These are phyloP conservation scores for Puya raimondii DNA, from an alignment of 176 grass and related monocot genomes.

Conservation along the genomic window DNA sequence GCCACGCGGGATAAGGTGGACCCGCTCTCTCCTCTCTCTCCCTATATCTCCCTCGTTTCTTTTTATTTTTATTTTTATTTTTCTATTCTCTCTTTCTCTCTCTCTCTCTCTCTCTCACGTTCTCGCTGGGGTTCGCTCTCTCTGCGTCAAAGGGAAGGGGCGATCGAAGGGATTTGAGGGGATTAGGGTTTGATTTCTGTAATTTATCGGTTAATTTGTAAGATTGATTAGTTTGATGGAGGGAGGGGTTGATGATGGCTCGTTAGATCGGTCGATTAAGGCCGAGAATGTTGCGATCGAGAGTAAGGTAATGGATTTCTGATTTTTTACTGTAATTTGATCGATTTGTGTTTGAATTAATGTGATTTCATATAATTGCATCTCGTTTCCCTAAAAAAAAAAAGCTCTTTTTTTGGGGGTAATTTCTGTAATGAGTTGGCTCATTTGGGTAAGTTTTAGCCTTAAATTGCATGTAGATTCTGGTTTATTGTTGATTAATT, in stretches of 20 bases:
- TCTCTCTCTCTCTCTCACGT: not conserved
- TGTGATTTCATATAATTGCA: too few relatives aligned
- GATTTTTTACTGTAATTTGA: not conserved
- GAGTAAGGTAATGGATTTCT: not conserved
- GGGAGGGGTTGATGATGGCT: not conserved
- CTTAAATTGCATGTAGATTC: too few relatives aligned
- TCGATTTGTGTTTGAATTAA: not conserved
- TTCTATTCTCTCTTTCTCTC: not conserved
- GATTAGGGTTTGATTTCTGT: too few relatives aligned
- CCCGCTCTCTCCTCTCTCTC: not conserved
- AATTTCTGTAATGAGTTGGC: too few relatives aligned
- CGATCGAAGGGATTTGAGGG: not conserved
- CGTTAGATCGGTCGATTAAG: not conserved
- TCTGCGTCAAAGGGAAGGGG: not conserved
- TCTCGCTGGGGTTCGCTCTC: not conserved
- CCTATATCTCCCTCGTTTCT: not conserved
- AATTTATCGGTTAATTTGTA: too few relatives aligned
- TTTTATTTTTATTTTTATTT: too few relatives aligned
- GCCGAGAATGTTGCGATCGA: not conserved
- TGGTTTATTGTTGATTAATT: too few relatives aligned
- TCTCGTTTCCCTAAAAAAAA: too few relatives aligned
- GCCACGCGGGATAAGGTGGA: slow-evolving; percentile 54
- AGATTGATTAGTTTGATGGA: not conserved
- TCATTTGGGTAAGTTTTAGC: too few relatives aligned
- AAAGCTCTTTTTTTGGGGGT: too few relatives aligned